These are phyloP conservation scores for Neolentinus lepideus DNA, from an alignment of 1,284 basidiomycete species.

Conservation along the genomic window DNA sequence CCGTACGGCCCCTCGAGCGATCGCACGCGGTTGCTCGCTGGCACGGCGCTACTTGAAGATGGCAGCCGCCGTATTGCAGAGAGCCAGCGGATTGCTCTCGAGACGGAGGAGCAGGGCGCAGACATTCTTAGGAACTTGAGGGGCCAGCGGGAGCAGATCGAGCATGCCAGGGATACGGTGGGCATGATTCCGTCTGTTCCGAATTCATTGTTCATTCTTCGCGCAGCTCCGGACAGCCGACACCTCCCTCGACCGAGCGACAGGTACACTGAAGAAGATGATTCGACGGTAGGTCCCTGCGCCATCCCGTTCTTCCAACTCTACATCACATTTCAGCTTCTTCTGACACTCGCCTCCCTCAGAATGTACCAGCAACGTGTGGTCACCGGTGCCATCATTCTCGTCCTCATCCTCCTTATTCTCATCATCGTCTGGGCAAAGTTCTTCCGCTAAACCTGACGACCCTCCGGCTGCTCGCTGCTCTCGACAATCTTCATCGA, in stretches of 20 bases:
- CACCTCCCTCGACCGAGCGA: conserved; percentile 64
- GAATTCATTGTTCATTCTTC: conserved; percentile 7
- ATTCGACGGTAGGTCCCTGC: conserved; percentile 51
- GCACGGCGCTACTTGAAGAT: conserved; percentile 70
- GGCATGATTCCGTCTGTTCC: conserved; percentile 16
- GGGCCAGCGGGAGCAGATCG: conserved; percentile 91
- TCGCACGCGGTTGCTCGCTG: conserved; percentile 72
- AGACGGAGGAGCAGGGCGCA: conserved; percentile 94
- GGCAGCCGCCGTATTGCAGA: conserved; percentile 81
- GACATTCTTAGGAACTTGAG: conserved; percentile 87
- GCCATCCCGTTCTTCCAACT: conserved; percentile 5
- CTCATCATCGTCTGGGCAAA: conserved; percentile 69
- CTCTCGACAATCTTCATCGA: neutral
- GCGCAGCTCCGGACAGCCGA: conserved; percentile 63
- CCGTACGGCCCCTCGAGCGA: conserved; percentile 65
- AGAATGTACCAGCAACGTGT: conserved; percentile 82
- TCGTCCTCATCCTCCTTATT: conserved; percentile 65
- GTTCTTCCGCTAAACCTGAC: conserved; percentile 36
- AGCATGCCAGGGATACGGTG: conserved; percentile 88
- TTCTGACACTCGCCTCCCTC: conserved; percentile 22
- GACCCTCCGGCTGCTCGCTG: neutral
- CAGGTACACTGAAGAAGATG: conserved; percentile 72
- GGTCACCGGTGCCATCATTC: conserved; percentile 63
- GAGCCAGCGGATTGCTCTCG: conserved; percentile 87
- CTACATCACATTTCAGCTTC: conserved; percentile 22